Base-by-base conservation (phyloP, 2,329 filamentous ascomycete genomes). In the Bipolaris cookei region DNA sequence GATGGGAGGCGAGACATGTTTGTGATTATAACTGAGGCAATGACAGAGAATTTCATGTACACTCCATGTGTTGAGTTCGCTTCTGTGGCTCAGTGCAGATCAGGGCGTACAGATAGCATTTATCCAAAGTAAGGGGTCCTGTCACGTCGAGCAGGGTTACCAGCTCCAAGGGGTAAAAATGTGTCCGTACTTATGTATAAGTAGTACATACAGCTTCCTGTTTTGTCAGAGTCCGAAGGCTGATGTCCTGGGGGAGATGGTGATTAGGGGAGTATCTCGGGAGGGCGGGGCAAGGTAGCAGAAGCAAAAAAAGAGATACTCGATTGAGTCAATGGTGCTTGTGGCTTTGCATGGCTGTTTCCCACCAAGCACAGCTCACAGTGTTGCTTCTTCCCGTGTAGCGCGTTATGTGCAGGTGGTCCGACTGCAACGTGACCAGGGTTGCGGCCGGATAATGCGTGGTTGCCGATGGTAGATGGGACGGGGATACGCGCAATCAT, bases 1-100 rank as follows among this genome's bases (percentile, higher is more conserved):
- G n/a, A 46, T 13, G 16, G 35, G 18, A 21, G 3, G 55, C 54
- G 44, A 66, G 52, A 64, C 61, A 64, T 65, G 63, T 51, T 37
- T 54, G 28, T 53, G 47, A 35, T 51, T 18, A 37, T 28, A 37
- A 54, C 11, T 13, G 16, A 14, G 28, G 49, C 25, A 53, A 20
- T 11, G 25, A 38, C 21, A 39, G 25, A 32, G 37, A 25, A 30
- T 14, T n/a, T 18, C 10, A 30, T 35, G 37, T 34, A 18, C 37
- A 51, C 30, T 10, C 21, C 23, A 45, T 20, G 32, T 44, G 50
- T 39, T 39, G 23, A 45, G 44, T 48, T 30, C 32, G 37, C 30
- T 10, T 18, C n/a, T 32, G 38, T 39, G 38, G 37, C 28, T 34
- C 25, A 44, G 42, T 48, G 38, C 50, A 57, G 38, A 32, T 44